phyloP scores from a whole-genome alignment of 2,329 filamentous ascomycete genomes.

The Cytospora piceae region DNA sequence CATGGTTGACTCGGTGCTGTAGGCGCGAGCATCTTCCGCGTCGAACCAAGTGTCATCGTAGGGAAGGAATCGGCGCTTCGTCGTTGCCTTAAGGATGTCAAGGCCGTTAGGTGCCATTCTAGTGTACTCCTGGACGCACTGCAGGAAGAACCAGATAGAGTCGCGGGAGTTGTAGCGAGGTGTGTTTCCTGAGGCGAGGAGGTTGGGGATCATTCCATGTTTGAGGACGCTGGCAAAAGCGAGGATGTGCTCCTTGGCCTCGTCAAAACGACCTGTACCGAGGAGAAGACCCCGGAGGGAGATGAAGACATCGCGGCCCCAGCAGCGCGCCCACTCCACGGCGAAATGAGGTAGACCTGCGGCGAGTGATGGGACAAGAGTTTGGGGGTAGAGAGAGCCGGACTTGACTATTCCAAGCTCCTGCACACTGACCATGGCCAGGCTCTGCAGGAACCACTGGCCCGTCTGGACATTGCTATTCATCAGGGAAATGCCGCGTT shows the following conservation, averaged over 20 bases:
- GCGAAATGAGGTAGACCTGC: constrained; percentile 94
- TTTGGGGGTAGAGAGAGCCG: constrained; percentile 86
- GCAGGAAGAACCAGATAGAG: constrained; percentile 97
- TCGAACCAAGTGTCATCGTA: constrained; percentile 97
- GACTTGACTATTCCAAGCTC: constrained; percentile 88
- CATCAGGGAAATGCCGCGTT: constrained; percentile 79
- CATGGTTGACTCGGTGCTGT: constrained; percentile 80
- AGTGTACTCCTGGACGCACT: constrained; percentile 92
- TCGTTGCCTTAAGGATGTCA: constrained; percentile 73
- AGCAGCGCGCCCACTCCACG: constrained; percentile 91
- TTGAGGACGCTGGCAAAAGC: constrained; percentile 96
- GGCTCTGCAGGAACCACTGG: constrained; percentile 84
- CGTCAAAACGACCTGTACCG: constrained; percentile 83
- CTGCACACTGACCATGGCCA: constrained; percentile 91
- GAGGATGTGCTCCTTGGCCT: constrained; percentile 91
- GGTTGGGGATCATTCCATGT: constrained; percentile 97
- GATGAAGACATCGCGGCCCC: constrained; percentile 97
- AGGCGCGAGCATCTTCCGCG: constrained; percentile 78
- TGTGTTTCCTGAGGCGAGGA: constrained; percentile 81
- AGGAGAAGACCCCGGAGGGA: constrained; percentile 90
- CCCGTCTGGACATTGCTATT: constrained; percentile 75
- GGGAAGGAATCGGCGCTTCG: constrained; percentile 85
- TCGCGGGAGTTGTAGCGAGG: constrained; percentile 96
- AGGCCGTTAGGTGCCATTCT: constrained; percentile 78
- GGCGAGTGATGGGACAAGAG: constrained; percentile 82